A percentile compares a stretch with the other conserved stretches of the same genome.
Conservation (phyloP, 2,329 filamentous ascomycete genomes). For the Blumeriella jaapii region DNA sequence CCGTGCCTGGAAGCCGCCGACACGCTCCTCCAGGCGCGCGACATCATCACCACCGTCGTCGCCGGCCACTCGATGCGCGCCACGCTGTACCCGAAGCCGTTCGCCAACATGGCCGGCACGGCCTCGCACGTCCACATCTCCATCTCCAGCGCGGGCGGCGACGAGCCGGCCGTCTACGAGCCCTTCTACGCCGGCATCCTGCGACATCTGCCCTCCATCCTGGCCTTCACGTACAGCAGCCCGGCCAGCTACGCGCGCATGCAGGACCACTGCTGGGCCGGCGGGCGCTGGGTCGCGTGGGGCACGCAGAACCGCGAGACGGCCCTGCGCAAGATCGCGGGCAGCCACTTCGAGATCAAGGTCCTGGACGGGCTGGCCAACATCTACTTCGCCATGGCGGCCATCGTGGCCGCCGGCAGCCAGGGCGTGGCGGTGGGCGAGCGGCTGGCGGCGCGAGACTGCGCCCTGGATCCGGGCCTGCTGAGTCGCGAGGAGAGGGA, state of each 20-base stretch:
- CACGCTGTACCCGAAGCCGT: slow-evolving; percentile 65
- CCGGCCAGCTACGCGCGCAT: slow-evolving; percentile 58
- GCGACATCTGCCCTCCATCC: slow-evolving; percentile 50
- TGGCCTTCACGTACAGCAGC: slow-evolving; percentile 57
- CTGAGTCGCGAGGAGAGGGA: slow-evolving; percentile 36
- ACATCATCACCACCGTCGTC: slow-evolving; percentile 55
- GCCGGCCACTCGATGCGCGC: slow-evolving; percentile 51
- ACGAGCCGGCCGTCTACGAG: slow-evolving; percentile 37
- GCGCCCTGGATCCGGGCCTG: slow-evolving; percentile 39
- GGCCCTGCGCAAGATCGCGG: slow-evolving; percentile 55
- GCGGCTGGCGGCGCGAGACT: slow-evolving; percentile 40
- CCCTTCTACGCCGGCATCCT: slow-evolving; percentile 64
- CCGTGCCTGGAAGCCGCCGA: slow-evolving; percentile 59
- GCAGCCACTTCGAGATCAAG: slow-evolving; percentile 67
- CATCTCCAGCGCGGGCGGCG: slow-evolving; percentile 33
- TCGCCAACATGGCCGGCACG: slow-evolving; percentile 44
- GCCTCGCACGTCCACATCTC: slow-evolving; percentile 63
- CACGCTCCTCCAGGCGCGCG: slow-evolving; percentile 55
- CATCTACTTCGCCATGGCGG: slow-evolving; percentile 57
- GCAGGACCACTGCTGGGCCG: slow-evolving; percentile 60
- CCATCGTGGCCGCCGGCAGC: slow-evolving; percentile 47
- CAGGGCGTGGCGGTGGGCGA: slow-evolving; percentile 38
- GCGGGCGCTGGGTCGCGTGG: slow-evolving; percentile 71
- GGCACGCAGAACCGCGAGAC: slow-evolving; percentile 72
- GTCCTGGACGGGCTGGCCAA: slow-evolving; percentile 72